phyloP scores from a whole-genome alignment of 2,329 filamentous ascomycete genomes.

The Dactylellina parvicollis region DNA sequence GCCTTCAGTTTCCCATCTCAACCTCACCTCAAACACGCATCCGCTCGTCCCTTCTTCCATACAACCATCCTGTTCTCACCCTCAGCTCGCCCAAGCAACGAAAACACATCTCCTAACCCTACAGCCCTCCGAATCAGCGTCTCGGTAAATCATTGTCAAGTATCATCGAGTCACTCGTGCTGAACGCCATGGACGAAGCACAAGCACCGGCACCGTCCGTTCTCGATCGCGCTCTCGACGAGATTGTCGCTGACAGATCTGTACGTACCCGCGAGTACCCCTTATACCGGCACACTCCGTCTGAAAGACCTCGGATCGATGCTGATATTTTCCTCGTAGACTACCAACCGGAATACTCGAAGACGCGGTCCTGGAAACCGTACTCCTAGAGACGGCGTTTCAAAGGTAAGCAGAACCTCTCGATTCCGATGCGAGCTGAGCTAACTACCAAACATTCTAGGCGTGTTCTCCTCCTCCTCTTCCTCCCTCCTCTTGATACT shows the following conservation, averaged over 20 bases:
- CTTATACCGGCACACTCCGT: background rate
- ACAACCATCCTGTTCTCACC: background rate
- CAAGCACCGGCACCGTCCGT: constrained; percentile 33
- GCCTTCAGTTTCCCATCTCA: constrained; percentile 34
- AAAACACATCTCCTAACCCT: background rate
- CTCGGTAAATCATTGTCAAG: background rate
- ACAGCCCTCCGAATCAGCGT: background rate
- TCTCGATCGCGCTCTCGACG: constrained; percentile 54
- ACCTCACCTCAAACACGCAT: constrained; percentile 16
- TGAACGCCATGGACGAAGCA: constrained; percentile 40
- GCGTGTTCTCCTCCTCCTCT: constrained; percentile 53
- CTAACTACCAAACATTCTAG: constrained; percentile 35
- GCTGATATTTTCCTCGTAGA: constrained; percentile 5
- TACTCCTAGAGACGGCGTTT: constrained; percentile 54
- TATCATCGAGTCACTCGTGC: background rate
- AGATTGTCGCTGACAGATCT: constrained; percentile 53
- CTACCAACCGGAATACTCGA: constrained; percentile 50
- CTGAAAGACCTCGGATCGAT: background rate
- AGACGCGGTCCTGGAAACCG: constrained; percentile 52
- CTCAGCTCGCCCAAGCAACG: background rate
- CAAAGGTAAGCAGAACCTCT: constrained; percentile 31
- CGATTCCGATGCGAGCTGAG: background rate
- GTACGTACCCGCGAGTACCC: constrained; percentile 28
- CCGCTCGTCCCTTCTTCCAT: constrained; percentile 10
- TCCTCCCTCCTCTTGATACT: constrained; percentile 49